Evolutionary conservation across 139 green algal species (phyloP), one percentile per base, ranked within the genome.

Genomic region (Volvox reticuliferus): DNA sequence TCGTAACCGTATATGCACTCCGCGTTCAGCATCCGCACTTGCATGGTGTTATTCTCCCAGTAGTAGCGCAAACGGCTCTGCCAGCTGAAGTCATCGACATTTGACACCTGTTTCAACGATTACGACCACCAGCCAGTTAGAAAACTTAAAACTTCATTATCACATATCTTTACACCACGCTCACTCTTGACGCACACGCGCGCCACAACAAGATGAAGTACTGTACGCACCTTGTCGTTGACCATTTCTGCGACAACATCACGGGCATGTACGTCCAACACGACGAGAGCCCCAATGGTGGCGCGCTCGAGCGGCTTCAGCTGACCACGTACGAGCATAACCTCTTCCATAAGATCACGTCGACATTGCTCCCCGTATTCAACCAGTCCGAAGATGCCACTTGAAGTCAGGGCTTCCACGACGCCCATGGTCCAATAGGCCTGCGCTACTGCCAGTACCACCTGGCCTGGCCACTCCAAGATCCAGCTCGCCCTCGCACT

Each of bases 221-320:
- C 12, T 3, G 22, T 75, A 35, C 82, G 2, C 71, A 86, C 92
- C 91, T 92, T 94, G 35, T 96, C 94, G 20, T 69, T 82, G 17
- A 94, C 90, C 94, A 97, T 96, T 80, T 93, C 91, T 6, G 68
- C 63, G 67, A 97, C 94, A 32, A 97, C 94, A 44, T 97, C 95
- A 2, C 95, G 91, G 17, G 92, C 94, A 87, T 97, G 95, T 76
- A 97, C 95, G 78, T 97, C 95, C 77, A 97, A 91, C 20, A 96
- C 94, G 44, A 97, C 95, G 35, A 97, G 91, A n/a, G 95, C 93
- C 20, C 94, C 94, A 28, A 94, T 87, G 50, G 95, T 97, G 37
- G 90, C 91, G 20, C 95, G 93, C 92, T 97, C 81, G 61, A 97
- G 91, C 12, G 81, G 89, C 12, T 44, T 84, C 71, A 94, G 92